Conservation (phyloP, 2,329 filamentous ascomycete genomes). For the Chalaropsis thielavioides region DNA sequence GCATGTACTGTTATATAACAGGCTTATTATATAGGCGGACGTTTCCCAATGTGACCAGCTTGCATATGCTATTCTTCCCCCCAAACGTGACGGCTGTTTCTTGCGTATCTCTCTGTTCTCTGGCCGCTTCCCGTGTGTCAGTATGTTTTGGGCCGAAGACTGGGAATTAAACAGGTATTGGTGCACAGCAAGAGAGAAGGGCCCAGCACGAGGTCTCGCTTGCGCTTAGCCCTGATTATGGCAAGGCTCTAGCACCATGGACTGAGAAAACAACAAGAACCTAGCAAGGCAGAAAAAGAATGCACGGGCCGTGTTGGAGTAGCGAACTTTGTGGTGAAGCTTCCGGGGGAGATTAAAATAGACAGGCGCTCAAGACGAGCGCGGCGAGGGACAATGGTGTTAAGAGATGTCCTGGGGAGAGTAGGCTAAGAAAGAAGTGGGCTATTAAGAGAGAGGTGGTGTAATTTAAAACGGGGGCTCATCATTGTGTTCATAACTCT, state of each 20-base stretch:
- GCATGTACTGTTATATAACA: background rate
- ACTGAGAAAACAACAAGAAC: background rate
- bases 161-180: background rate
- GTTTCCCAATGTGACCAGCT: background rate
- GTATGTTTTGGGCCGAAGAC: background rate
- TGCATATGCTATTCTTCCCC: background rate
- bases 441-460: background rate
- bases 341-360: constrained; percentile 1
- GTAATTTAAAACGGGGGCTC: background rate
- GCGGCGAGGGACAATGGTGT: background rate
- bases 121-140: background rate
- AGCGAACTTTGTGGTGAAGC: background rate
- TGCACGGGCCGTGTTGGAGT: background rate
- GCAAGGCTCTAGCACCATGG: background rate
- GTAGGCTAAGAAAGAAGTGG: background rate
- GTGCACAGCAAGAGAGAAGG: background rate
- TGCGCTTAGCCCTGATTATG: constrained; percentile 1
- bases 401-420: background rate
- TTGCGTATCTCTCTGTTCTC: background rate
- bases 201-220: background rate
- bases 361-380: background rate
- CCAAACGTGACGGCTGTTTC: constrained; percentile 1
- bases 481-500: background rate
- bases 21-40: background rate
- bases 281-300: constrained; percentile 5